These are phyloP conservation scores for Fusarium fracticaudum DNA, from an alignment of 2,329 filamentous ascomycete genomes.

Conservation along the genomic window DNA sequence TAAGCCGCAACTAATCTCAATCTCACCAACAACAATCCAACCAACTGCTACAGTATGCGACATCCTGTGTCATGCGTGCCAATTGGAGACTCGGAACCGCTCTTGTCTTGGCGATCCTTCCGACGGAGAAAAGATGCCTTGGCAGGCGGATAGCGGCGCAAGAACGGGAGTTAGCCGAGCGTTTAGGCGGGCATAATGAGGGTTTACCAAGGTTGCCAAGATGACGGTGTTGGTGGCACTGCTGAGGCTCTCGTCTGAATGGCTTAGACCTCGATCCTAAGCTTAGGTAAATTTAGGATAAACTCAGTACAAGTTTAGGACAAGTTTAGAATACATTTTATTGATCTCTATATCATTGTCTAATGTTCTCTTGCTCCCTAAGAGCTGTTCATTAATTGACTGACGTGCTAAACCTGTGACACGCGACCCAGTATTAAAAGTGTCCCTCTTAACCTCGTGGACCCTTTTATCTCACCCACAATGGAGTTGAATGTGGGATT, in stretches of 20 bases:
- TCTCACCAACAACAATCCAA: neutral
- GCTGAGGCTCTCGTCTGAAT: neutral
- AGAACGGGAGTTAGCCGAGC: slow-evolving; percentile 13
- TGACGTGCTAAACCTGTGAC: neutral
- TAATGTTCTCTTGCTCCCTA: neutral
- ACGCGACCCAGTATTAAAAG: slow-evolving; percentile 10
- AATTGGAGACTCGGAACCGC: neutral
- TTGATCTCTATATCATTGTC: neutral
- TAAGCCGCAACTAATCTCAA: slow-evolving; percentile 4
- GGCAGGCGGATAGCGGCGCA: slow-evolving; percentile 10
- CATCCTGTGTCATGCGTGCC: neutral
- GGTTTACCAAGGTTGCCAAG: slow-evolving; percentile 15
- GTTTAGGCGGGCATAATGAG: slow-evolving; percentile 21
- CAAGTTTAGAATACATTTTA: neutral
- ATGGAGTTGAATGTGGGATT: neutral
- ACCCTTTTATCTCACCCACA: neutral
- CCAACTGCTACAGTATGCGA: neutral
- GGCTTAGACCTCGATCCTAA: neutral
- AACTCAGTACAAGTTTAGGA: too few species aligned
- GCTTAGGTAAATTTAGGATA: too few species aligned
- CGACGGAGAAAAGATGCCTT: slow-evolving; percentile 7
- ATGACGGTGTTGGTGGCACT: neutral
- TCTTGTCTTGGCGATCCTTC: neutral
- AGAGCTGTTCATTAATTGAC: neutral
- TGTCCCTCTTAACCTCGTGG: neutral